phyloP scores from a whole-genome alignment of 768 basidiomycete genomes.

The Mycena olivaceomarginata region DNA sequence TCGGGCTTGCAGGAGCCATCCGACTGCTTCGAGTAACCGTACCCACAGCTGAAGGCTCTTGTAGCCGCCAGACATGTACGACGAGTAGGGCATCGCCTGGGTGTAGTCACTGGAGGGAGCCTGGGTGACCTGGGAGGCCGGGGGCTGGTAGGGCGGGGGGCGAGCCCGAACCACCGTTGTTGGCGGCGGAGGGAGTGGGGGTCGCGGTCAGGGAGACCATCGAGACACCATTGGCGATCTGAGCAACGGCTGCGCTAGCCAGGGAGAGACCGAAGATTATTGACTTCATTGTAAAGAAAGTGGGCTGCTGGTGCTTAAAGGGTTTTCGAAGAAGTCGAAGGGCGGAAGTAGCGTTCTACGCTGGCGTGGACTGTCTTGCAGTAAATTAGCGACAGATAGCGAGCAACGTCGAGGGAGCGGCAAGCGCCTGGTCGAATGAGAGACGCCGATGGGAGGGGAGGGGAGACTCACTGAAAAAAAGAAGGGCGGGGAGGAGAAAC shows the following conservation, averaged over 20 bases:
- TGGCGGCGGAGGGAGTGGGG: constrained; percentile 43
- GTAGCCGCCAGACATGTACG: constrained; percentile 80
- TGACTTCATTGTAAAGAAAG: constrained; percentile 78
- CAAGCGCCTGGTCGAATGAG: constrained; percentile 61
- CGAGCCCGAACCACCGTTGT: constrained; percentile 55
- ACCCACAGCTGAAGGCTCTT: constrained; percentile 82
- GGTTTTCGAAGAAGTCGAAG: constrained; percentile 61
- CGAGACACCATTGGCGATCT: constrained; percentile 70
- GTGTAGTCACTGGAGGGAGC: constrained; percentile 64
- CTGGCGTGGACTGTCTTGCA: constrained; percentile 83
- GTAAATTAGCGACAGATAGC: constrained; percentile 64
- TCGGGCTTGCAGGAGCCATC: constrained; percentile 74
- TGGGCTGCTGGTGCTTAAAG: constrained; percentile 63
- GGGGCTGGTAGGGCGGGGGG: constrained; percentile 44
- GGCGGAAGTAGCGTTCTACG: constrained; percentile 80
- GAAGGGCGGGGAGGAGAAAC: constrained; percentile 59
- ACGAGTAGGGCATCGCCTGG: constrained; percentile 74
- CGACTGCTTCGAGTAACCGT: constrained; percentile 75
- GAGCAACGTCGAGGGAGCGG: constrained; percentile 59
- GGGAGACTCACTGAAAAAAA: constrained; percentile 63
- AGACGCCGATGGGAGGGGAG: not conserved
- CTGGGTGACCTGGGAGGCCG: constrained; percentile 53
- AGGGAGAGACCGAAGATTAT: constrained; percentile 76
- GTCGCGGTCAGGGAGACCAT: constrained; percentile 58
- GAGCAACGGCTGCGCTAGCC: constrained; percentile 74